Base-by-base conservation (phyloP, 495 filamentous ascomycete species). In the Arthonia radiata region DNA sequence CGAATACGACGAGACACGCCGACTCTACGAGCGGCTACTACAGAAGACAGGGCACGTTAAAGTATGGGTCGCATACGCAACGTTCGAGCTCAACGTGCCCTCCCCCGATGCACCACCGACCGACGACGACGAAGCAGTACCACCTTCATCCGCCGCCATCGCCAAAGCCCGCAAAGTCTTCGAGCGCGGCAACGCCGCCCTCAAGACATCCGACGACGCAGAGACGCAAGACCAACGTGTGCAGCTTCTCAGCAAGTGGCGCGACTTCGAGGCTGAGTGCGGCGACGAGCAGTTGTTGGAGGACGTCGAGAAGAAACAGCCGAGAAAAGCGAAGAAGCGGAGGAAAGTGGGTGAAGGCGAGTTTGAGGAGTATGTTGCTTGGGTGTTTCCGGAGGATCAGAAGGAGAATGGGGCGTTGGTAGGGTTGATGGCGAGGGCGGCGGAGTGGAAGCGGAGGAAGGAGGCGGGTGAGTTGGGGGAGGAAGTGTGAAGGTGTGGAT, bases 1-100 rank as follows among this genome's bases (percentile, higher is more conserved):
- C 29, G 79, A 93, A 46, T 90, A 78, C 48, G 80, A 77, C 17
- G 57, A 65, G 17, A 71, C 79, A 2, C 59, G 86, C 24, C 44
- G 53, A n/a, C 52, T 97, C 27, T 97, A 94, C 51, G 86, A 94
- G 52, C 65, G 86, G 14, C 56, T 97, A 13, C 58, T 97, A 18
- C 53, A 77, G 43, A 91, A 83, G 67, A 90, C 89, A 11, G 73
- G 79, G 43, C 89, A 97, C 41, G 78, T 92, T 55, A 93, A 93
- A 59, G 86, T 97, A 28, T 97, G 86, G 86, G 91, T 81, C 53
- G 74, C 68, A 43, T 97, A 83, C 49, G 89, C 86, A 9, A 76
- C 81, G 40, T 94, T 94, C 46, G 86, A 97, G 48, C 76, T 93
- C 54, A 82, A 83, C 38, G 62, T 82, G 0, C 63, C 66, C 15